phyloP scores from a whole-genome alignment of 176 grass and related monocot species.

The Musa troglodytarum region DNA sequence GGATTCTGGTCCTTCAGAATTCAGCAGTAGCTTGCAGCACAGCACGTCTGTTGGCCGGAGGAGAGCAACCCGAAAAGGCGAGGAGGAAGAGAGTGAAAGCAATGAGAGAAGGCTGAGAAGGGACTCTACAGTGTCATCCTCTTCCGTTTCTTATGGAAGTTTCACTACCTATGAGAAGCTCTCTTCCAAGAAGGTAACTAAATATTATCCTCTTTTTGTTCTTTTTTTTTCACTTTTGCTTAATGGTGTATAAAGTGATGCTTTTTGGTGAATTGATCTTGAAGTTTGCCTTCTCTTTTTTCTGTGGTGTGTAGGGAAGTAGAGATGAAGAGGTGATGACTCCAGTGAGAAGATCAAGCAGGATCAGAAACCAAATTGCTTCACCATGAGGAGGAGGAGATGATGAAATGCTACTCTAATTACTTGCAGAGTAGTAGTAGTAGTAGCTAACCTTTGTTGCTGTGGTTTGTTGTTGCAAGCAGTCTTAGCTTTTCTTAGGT shows the following conservation, averaged over 20 bases:
- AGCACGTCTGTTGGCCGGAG: conserved; percentile 33
- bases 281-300: neutral
- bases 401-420: no score
- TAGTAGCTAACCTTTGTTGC: no score
- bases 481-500: no score
- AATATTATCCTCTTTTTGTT: neutral
- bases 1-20: conserved; percentile 34
- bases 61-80: conserved; percentile 25
- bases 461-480: no score
- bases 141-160: conserved; percentile 68
- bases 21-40: conserved; percentile 36
- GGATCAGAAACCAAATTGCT: conserved; percentile 41
- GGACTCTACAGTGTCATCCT: conserved; percentile 35
- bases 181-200: conserved; percentile 60
- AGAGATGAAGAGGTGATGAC: conserved; percentile 74
- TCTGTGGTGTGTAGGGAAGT: conserved; percentile 27
- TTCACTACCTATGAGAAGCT: conserved; percentile 72
- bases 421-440: no score
- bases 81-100: conserved; percentile 22
- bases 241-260: neutral
- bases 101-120: conserved; percentile 33
- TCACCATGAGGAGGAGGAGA: conserved; percentile 29
- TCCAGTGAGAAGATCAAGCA: conserved; percentile 71
- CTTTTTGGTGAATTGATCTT: neutral
- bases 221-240: neutral